phyloP scores from a whole-genome alignment of 768 basidiomycete genomes.

The Russula ochroleuca region DNA sequence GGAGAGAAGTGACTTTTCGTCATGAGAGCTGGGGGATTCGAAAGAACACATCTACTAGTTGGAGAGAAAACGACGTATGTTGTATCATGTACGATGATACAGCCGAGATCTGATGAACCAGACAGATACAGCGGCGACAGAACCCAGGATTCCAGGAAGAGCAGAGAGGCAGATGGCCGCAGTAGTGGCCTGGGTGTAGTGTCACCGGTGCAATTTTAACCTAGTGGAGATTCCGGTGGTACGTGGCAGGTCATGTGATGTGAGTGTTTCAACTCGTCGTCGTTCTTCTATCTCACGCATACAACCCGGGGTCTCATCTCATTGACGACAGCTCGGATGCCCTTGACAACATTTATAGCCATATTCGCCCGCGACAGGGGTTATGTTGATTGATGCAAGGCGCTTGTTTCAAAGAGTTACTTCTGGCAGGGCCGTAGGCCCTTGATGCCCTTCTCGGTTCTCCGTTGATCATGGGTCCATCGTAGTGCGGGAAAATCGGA shows the following conservation, averaged over 20 bases:
- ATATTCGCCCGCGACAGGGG: neutral
- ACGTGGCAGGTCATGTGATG: neutral
- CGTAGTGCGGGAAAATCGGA: neutral
- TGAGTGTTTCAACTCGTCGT: neutral
- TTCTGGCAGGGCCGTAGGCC: neutral
- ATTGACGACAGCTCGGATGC: neutral
- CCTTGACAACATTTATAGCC: neutral
- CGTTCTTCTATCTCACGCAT: neutral
- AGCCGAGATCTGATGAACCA: neutral
- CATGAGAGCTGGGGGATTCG: too few species aligned
- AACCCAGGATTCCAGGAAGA: neutral
- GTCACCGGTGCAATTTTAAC: neutral
- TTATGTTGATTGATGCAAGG: neutral
- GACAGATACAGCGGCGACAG: neutral
- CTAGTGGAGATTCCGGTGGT: neutral
- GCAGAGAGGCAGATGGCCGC: neutral
- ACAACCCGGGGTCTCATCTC: neutral
- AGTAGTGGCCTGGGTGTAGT: neutral
- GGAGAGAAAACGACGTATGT: too few species aligned
- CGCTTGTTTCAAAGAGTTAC: neutral
- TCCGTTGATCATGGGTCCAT: neutral
- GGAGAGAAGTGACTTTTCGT: too few species aligned
- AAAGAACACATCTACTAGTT: too few species aligned
- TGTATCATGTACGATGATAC: too few species aligned
- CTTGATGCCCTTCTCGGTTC: neutral